These are phyloP conservation scores for Trametes elegans DNA, from an alignment of 768 basidiomycete genomes.

Conservation along the genomic window DNA sequence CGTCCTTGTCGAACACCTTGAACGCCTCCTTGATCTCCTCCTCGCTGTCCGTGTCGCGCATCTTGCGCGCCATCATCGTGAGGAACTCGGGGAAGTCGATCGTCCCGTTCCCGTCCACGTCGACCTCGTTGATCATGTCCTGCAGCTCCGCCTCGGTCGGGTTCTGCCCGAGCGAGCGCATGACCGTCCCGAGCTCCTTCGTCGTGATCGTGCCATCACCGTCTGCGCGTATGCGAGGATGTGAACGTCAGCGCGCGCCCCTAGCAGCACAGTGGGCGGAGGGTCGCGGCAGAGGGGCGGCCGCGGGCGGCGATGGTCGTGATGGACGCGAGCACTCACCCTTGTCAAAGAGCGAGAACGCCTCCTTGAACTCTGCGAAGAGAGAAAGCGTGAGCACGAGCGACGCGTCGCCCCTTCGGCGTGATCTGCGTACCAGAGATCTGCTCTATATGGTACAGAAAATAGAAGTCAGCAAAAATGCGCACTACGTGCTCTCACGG, in stretches of 20 bases:
- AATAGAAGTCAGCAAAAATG: slow-evolving; percentile 18
- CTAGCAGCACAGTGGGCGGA: not conserved
- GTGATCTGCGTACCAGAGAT: slow-evolving; percentile 66
- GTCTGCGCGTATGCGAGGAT: slow-evolving; percentile 43
- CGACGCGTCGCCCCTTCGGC: not conserved
- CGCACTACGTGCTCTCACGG: slow-evolving; percentile 11
- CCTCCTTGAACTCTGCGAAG: slow-evolving; percentile 95
- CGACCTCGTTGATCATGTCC: slow-evolving; percentile 96
- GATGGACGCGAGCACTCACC: slow-evolving; percentile 45
- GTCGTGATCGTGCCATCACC: slow-evolving; percentile 94
- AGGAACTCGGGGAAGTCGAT: slow-evolving; percentile 83
- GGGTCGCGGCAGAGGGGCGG: slow-evolving; percentile 1
- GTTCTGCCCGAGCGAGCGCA: slow-evolving; percentile 92
- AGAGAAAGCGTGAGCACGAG: slow-evolving; percentile 7
- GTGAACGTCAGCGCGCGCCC: no score
- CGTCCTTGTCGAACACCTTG: slow-evolving; percentile 96
- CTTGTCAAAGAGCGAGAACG: slow-evolving; percentile 97
- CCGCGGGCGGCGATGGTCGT: slow-evolving; percentile 2
- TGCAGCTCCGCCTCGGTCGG: slow-evolving; percentile 89
- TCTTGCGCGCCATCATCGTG: slow-evolving; percentile 83
- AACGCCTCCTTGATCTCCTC: slow-evolving; percentile 97
- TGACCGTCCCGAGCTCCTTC: slow-evolving; percentile 87
- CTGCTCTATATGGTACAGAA: slow-evolving; percentile 60
- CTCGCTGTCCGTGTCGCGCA: slow-evolving; percentile 89
- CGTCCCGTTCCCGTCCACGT: slow-evolving; percentile 84